phyloP scores from a whole-genome alignment of 805 yeast species.

The Kazachstania viticola region DNA sequence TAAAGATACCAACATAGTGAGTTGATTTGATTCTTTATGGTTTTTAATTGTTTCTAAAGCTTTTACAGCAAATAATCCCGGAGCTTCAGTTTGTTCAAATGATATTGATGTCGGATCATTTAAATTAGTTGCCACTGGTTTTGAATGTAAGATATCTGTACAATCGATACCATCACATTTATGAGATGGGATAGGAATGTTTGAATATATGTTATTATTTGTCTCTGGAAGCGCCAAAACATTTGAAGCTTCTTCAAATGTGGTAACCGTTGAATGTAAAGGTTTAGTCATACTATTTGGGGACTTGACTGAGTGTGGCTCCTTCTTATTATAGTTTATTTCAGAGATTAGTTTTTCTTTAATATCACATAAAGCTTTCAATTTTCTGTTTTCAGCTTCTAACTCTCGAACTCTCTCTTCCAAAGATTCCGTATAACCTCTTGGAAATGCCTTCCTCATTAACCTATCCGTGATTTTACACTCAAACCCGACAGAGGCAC shows the following conservation, averaged over 20 bases:
- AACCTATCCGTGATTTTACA: constrained; percentile 81
- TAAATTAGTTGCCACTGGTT: constrained; percentile 19
- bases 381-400: constrained; percentile 66
- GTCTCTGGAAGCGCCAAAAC: not conserved
- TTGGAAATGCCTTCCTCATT: constrained; percentile 77
- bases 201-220: not conserved
- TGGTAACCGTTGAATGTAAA: not conserved
- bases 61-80: constrained; percentile 61
- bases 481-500: constrained; percentile 75
- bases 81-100: constrained; percentile 59
- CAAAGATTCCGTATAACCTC: constrained; percentile 83
- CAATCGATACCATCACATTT: constrained; percentile 2
- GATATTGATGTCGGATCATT: constrained; percentile 30
- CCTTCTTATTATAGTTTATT: not conserved
- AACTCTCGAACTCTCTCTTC: constrained; percentile 83
- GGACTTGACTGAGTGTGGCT: not conserved
- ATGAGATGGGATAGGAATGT: not conserved
- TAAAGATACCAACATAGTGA: constrained; percentile 53
- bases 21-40: constrained; percentile 35
- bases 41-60: constrained; percentile 48
- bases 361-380: constrained; percentile 35
- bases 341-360: constrained; percentile 18
- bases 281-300: not conserved
- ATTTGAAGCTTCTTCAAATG: not conserved
- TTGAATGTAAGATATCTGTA: constrained; percentile 10